A percentile compares a stretch with the other conserved stretches of the same genome.
phyloP scores from a whole-genome alignment of 2,329 filamentous ascomycete species.

The Dactylonectria macrodidyma region DNA sequence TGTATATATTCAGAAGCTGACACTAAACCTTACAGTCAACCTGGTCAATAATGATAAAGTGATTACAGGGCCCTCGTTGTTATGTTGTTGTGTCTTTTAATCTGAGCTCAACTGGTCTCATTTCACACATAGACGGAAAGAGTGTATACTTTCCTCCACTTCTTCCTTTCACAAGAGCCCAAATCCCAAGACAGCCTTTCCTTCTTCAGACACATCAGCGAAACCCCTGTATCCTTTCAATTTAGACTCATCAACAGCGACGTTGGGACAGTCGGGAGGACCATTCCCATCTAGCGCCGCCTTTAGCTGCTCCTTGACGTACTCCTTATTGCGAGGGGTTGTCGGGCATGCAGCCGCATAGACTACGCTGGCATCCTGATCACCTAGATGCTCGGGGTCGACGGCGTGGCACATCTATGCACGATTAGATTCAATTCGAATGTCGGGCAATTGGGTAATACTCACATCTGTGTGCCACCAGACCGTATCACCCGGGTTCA shows the following conservation, averaged over 20 bases:
- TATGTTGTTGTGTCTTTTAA: too few relatives aligned
- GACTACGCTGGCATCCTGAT: constrained; percentile 51
- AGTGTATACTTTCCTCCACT: neutral
- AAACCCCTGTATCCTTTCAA: constrained; percentile 26
- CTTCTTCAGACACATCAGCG: constrained; percentile 15
- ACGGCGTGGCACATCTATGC: constrained; percentile 55
- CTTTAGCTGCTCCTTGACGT: constrained; percentile 39
- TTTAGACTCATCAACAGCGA: constrained; percentile 18
- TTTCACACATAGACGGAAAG: neutral
- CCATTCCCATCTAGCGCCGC: constrained; percentile 22
- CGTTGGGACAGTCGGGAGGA: constrained; percentile 25
- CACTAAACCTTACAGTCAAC: too few relatives aligned
- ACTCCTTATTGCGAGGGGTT: constrained; percentile 44
- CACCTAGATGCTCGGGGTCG: constrained; percentile 54
- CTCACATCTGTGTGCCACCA: constrained; percentile 36
- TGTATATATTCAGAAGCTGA: too few relatives aligned
- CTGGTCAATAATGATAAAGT: too few relatives aligned
- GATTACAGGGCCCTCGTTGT: too few relatives aligned
- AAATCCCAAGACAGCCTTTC: constrained; percentile 22
- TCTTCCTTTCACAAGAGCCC: constrained; percentile 1
- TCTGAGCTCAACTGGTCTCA: too few relatives aligned
- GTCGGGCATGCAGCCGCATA: constrained; percentile 55
- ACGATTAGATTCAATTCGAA: constrained; percentile 1
- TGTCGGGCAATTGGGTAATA: neutral
- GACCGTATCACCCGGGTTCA: constrained; percentile 28